Conservation (phyloP, 179 eudicot genomes). For the Beta corolliflora region DNA sequence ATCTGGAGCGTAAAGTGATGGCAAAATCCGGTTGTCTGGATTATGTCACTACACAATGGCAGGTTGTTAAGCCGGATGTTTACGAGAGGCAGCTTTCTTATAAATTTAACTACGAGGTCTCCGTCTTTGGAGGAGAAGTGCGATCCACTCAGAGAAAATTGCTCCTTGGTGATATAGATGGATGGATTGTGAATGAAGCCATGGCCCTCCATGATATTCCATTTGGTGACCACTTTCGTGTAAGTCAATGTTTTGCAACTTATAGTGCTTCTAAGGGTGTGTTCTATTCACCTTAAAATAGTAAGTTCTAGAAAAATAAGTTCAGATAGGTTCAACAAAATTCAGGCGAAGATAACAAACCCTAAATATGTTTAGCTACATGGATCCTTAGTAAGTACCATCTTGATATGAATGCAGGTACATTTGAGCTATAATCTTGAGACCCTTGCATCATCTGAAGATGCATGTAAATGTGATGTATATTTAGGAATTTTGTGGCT, state of each 20-base stretch:
- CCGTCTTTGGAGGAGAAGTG: slow-evolving; percentile 81
- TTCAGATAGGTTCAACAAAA: too few relatives aligned
- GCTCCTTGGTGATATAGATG: slow-evolving; percentile 37
- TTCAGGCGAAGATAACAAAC: too few relatives aligned
- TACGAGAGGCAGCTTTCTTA: slow-evolving; percentile 66
- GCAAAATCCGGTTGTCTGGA: slow-evolving; percentile 63
- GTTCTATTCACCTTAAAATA: too few relatives aligned
- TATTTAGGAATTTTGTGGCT: slow-evolving; percentile 71
- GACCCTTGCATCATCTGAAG: slow-evolving; percentile 27
- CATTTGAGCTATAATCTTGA: slow-evolving; percentile 62
- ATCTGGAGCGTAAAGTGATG: slow-evolving; percentile 71
- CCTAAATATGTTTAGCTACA: too few relatives aligned
- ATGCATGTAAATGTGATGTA: slow-evolving; percentile 61
- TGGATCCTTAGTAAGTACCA: neutral
- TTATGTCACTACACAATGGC: slow-evolving; percentile 67
- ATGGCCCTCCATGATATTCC: slow-evolving; percentile 78
- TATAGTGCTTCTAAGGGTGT: too few relatives aligned
- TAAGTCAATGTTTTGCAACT: slow-evolving; percentile 27
- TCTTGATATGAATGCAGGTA: slow-evolving; percentile 47
- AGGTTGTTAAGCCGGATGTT: slow-evolving; percentile 45
- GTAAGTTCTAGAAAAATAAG: too few relatives aligned
- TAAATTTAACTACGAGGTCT: slow-evolving; percentile 60
- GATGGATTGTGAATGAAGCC: slow-evolving; percentile 66
- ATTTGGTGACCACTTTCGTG: slow-evolving; percentile 70
- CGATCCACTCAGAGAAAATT: slow-evolving; percentile 68